A percentile compares a stretch with the other conserved stretches of the same genome.
phyloP scores from a whole-genome alignment of 306 rosid species.

The Cucumis cinereus region DNA sequence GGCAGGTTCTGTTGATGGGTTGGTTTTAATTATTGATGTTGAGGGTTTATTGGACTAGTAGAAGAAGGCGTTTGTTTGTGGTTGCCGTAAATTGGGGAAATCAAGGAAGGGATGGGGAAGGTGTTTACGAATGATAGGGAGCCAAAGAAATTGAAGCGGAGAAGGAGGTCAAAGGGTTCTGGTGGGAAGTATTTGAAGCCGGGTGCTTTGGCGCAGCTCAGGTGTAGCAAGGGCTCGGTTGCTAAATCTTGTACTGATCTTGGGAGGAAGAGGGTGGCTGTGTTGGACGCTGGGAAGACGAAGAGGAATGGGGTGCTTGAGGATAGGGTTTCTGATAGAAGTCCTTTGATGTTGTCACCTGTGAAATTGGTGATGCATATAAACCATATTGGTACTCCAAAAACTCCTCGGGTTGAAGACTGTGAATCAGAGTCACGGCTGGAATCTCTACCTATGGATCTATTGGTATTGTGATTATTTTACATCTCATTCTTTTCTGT shows the following conservation, averaged over 20 bases:
- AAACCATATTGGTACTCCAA: conserved; percentile 43
- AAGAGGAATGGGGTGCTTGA: conserved; percentile 16
- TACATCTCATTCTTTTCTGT: too few species aligned
- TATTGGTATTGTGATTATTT: conserved; percentile 40
- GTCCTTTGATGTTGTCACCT: conserved; percentile 65
- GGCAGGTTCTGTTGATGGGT: conserved; percentile 11
- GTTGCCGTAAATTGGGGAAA: neutral
- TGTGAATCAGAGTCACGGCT: conserved; percentile 51
- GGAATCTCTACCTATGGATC: conserved; percentile 76
- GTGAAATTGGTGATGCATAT: conserved; percentile 45
- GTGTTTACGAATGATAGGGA: conserved; percentile 39
- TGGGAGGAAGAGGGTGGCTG: conserved; percentile 52
- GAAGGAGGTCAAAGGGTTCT: conserved; percentile 29
- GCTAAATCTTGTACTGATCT: conserved; percentile 46
- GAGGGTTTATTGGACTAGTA: neutral
- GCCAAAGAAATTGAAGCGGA: conserved; percentile 31
- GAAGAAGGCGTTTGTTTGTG: neutral
- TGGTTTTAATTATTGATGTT: conserved; percentile 2
- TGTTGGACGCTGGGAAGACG: conserved; percentile 23
- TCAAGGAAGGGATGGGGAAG: conserved; percentile 45
- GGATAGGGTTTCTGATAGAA: conserved; percentile 33
- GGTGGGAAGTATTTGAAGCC: conserved; percentile 64
- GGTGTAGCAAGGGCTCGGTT: conserved; percentile 30
- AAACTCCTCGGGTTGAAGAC: conserved; percentile 48
- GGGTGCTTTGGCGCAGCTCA: conserved; percentile 80